A percentile compares a stretch with the other conserved stretches of the same genome.
Conservation (phyloP, 306 rosid species). For the Dryas alaskensis region DNA sequence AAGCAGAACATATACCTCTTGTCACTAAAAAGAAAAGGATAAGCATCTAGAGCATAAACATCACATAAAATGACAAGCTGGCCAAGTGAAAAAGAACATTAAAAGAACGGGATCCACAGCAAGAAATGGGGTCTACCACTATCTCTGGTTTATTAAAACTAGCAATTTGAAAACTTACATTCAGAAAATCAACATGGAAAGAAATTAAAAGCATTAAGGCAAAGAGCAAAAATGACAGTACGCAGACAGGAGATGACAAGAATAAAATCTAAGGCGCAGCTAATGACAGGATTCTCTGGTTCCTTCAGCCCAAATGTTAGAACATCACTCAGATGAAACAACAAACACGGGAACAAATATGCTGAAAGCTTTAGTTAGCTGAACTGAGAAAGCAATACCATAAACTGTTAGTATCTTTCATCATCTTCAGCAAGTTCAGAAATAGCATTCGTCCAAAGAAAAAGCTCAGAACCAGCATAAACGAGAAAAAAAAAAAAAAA, state of each 20-base stretch:
- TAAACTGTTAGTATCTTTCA: conserved; percentile 9
- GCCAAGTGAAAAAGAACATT: conserved; percentile 9
- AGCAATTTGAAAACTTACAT: conserved; percentile 23
- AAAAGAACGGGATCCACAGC: conserved; percentile 19
- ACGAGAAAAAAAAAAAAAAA: not conserved
- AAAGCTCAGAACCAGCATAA: not conserved
- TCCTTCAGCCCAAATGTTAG: not conserved
- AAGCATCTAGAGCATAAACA: conserved; percentile 15
- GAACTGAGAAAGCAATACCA: conserved; percentile 16
- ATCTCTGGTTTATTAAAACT: conserved; percentile 6
- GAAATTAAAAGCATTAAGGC: not conserved
- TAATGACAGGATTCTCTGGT: conserved; percentile 1
- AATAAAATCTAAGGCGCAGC: conserved; percentile 14
- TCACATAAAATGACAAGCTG: conserved; percentile 6
- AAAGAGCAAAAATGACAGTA: conserved; percentile 5
- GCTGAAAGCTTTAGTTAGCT: conserved; percentile 12
- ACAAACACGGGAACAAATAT: conserved; percentile 23
- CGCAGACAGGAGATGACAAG: conserved; percentile 2
- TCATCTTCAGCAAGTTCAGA: not conserved
- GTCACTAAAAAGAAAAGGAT: conserved; percentile 8
- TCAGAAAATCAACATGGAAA: not conserved
- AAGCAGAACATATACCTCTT: not conserved
- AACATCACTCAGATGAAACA: conserved; percentile 26
- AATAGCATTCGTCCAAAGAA: not conserved
- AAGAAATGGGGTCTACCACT: conserved; percentile 24